phyloP scores from a whole-genome alignment of 306 rosid genomes.

The Fragaria vesca region DNA sequence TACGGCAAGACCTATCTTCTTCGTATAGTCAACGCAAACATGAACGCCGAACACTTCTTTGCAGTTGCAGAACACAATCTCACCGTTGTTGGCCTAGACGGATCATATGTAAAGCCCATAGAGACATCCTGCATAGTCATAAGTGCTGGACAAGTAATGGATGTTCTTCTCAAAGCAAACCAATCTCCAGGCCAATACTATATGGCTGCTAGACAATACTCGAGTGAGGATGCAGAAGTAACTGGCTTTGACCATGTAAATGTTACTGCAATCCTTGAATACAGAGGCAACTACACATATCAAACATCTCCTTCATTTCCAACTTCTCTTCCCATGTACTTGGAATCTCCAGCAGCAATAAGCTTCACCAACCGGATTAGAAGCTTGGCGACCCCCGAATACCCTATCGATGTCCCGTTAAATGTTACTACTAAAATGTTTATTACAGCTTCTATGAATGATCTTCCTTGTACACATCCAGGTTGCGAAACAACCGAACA shows the following conservation, averaged over 20 bases:
- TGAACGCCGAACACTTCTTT: constrained; percentile 31
- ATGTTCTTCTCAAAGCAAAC: constrained; percentile 20
- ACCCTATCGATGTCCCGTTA: background rate
- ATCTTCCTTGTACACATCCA: background rate
- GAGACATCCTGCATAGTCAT: constrained; percentile 8
- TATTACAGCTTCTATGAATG: background rate
- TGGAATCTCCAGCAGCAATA: background rate
- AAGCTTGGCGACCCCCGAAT: constrained; percentile 4
- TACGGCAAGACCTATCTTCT: constrained; percentile 32
- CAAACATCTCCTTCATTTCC: background rate
- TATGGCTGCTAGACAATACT: constrained; percentile 22
- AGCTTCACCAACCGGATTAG: constrained; percentile 9
- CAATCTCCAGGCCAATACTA: constrained; percentile 21
- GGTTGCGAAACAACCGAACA: background rate
- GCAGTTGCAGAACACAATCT: constrained; percentile 20
- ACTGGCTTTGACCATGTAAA: constrained; percentile 25
- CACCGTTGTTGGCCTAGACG: constrained; percentile 24
- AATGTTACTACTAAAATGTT: background rate
- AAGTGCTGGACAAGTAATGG: constrained; percentile 29
- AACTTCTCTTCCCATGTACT: constrained; percentile 4
- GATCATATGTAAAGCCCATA: constrained; percentile 20
- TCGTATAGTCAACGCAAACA: constrained; percentile 23
- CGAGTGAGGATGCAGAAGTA: background rate
- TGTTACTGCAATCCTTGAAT: constrained; percentile 27
- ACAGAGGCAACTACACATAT: background rate